Base-by-base conservation (phyloP, 495 filamentous ascomycete species). In the Rusavskia elegans region DNA sequence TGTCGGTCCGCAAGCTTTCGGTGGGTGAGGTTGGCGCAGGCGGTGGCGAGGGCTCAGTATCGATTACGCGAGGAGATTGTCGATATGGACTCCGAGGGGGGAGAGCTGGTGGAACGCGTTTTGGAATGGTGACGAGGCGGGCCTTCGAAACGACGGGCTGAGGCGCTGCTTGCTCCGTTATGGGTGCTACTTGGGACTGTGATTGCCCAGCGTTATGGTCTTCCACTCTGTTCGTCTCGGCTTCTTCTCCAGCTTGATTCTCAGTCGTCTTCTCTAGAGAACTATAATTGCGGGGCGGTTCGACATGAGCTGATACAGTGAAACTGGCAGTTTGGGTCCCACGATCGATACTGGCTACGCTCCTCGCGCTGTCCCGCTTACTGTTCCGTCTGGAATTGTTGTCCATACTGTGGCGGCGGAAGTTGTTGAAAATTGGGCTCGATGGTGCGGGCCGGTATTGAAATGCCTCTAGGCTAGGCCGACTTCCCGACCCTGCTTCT, bases 371-470 rank as follows among this genome's bases (percentile, higher is more conserved):
- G 61, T 83, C 75, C 13, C 83, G 71, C 65, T 84, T 84, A 64
- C 82, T 85, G 51, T 70, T 67, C 23, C 69, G 66, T 10, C 40
- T 53, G 21, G 66, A 57, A 51, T 61, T 70, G 36, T 71, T 79
- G 54, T 92, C 85, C 25, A 80, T 68, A 61, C 85, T 89, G 32
- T 45, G 44, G 17, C 56, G 55, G 58, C 76, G 77, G 58, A 82
- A 88, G 50, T 75, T 77, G 23, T 68, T 65, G 62, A 76, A 90
- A n/a, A 87, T 69, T 7, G 89, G 87, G 63, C 86, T 92, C 27
- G 73, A 77, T 0, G 84, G 82, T 45, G 73, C 81, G 19, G 87
- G 86, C 53, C 79, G 77, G 69, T 82, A 94, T 61, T 87, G 83
- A 64, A 95, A 93, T 52, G 79, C 75, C 20, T 83, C 84, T 64